Conservation (phyloP, 352 stramenopile genomes). For the Phytophthora palmivora region DNA sequence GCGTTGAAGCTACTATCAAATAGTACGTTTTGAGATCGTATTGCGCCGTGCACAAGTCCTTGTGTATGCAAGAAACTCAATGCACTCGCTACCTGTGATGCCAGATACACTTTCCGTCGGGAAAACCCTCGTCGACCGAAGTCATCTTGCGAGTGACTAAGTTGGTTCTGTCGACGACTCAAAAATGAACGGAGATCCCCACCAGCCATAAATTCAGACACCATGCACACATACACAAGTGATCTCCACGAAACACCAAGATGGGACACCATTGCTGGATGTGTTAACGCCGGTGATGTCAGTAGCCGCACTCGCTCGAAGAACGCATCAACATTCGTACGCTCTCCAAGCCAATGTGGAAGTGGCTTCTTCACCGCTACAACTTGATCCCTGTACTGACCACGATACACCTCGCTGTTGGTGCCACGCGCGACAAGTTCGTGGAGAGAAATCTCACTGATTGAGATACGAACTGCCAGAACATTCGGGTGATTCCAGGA, state of each 20-base stretch:
- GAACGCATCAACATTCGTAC: constrained; percentile 51
- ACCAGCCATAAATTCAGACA: constrained; percentile 67
- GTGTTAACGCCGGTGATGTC: constrained; percentile 45
- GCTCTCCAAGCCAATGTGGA: constrained; percentile 48
- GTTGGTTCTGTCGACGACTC: constrained; percentile 36
- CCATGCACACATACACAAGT: constrained; percentile 50
- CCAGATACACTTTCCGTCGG: constrained; percentile 54
- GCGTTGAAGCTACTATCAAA: constrained; percentile 43
- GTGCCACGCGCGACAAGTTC: constrained; percentile 40
- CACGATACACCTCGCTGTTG: constrained; percentile 71
- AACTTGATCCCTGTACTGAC: constrained; percentile 39
- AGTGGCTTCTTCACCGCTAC: constrained; percentile 72
- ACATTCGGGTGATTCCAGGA: constrained; percentile 40
- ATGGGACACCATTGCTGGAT: constrained; percentile 54
- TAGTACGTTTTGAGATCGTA: constrained; percentile 43
- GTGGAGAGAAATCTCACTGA: constrained; percentile 35
- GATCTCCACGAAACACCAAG: constrained; percentile 62
- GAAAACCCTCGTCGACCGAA: constrained; percentile 38
- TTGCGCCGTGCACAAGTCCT: constrained; percentile 39
- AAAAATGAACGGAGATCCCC: constrained; percentile 57
- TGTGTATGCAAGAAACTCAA: constrained; percentile 63
- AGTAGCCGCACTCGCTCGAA: constrained; percentile 52
- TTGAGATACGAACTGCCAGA: constrained; percentile 22
- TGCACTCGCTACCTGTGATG: constrained; percentile 49
- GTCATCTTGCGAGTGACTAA: constrained; percentile 11